A percentile compares a stretch with the other conserved stretches of the same genome.
Evolutionary conservation across 345 rosid species (phyloP).

Genomic region (Acer saccharum): DNA sequence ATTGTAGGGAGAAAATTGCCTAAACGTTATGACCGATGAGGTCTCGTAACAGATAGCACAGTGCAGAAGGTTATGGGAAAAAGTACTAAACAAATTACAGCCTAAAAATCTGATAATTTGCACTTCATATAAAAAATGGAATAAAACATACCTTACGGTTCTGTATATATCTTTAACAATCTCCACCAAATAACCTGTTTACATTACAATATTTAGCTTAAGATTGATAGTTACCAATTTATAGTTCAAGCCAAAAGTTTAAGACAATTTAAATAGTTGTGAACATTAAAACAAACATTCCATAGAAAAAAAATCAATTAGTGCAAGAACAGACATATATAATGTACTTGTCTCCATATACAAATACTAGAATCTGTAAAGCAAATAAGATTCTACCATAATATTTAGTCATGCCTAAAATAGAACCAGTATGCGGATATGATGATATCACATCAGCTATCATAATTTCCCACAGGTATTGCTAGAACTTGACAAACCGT

Average conservation of each 20-base stretch:
- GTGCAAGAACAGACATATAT: not conserved
- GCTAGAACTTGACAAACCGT: not conserved
- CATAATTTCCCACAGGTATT: too few relatives aligned
- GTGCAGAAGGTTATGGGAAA: not conserved
- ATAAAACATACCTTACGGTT: conserved; percentile 30
- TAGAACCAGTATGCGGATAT: not conserved
- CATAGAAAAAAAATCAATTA: not conserved
- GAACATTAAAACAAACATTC: not conserved
- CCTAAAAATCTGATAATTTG: not conserved
- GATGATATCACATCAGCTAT: not conserved
- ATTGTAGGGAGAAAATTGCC: not conserved
- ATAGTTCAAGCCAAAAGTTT: not conserved
- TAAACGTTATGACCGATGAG: not conserved
- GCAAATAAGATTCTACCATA: not conserved
- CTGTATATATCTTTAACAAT: conserved; percentile 32
- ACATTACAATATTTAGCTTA: conserved; percentile 19
- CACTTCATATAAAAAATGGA: conserved; percentile 3
- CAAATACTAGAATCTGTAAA: not conserved
- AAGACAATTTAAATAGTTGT: not conserved
- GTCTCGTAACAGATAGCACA: not conserved
- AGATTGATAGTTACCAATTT: not conserved
- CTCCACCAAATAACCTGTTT: conserved; percentile 45
- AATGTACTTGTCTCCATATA: not conserved
- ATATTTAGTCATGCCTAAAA: not conserved
- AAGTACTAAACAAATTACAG: not conserved